Conservation (phyloP, 2,329 filamentous ascomycete genomes). For the Penicillium sp. region DNA sequence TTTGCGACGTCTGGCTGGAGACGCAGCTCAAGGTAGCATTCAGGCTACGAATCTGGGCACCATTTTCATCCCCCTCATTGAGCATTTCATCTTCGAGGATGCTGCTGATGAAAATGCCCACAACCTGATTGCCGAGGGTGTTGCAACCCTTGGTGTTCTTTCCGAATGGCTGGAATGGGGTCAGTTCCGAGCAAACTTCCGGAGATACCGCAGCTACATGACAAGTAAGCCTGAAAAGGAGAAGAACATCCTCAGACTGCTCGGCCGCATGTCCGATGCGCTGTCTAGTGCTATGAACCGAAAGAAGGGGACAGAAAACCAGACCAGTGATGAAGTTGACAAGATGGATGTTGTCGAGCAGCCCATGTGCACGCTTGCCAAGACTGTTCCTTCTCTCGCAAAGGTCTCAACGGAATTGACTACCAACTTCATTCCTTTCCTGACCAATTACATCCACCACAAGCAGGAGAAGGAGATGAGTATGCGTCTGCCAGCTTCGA, state of each 20-base stretch:
- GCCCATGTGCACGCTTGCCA: constrained; percentile 52
- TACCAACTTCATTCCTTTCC: constrained; percentile 70
- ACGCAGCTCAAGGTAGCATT: constrained; percentile 63
- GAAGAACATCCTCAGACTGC: constrained; percentile 78
- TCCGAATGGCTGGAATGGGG: constrained; percentile 80
- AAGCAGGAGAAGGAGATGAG: constrained; percentile 95
- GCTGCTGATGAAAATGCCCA: constrained; percentile 74
- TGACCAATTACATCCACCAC: constrained; percentile 83
- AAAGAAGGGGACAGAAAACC: constrained; percentile 18
- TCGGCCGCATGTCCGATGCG: constrained; percentile 78
- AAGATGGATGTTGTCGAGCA: constrained; percentile 28
- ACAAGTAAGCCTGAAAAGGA: constrained; percentile 76
- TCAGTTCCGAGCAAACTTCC: constrained; percentile 80
- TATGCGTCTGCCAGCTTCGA: constrained; percentile 82
- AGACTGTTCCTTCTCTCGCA: constrained; percentile 63
- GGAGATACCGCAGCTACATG: constrained; percentile 79
- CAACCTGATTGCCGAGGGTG: constrained; percentile 80
- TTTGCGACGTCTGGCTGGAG: constrained; percentile 69
- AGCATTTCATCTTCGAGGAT: constrained; percentile 89
- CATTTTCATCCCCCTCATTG: constrained; percentile 85
- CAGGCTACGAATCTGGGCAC: constrained; percentile 76
- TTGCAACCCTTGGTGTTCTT: constrained; percentile 73
- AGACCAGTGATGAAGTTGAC: constrained; percentile 27
- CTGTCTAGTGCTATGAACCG: constrained; percentile 56
- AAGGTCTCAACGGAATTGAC: constrained; percentile 72